Conservation (phyloP, 2,329 filamentous ascomycete species). For the Trichoderma gracile region DNA sequence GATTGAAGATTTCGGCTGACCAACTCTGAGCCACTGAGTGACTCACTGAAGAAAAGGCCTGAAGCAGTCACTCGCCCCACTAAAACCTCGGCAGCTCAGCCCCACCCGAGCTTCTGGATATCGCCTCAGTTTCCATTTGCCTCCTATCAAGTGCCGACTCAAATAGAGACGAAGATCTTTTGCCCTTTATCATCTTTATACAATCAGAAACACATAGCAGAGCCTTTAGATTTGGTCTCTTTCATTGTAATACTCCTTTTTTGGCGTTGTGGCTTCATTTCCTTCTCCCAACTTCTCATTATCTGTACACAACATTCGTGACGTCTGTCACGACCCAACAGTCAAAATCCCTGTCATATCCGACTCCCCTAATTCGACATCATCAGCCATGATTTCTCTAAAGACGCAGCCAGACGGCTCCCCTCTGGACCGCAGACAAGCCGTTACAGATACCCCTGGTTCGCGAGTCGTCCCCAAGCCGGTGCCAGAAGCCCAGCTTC, state of each 20-base stretch:
- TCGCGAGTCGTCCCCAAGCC: conserved; percentile 64
- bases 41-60: neutral
- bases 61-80: conserved; percentile 7
- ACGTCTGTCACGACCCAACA: neutral
- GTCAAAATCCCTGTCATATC: neutral
- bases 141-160: neutral
- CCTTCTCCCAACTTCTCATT: neutral
- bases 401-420: conserved; percentile 35
- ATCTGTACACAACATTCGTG: neutral
- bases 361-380: neutral
- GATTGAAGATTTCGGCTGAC: neutral
- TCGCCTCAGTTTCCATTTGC: neutral
- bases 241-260: neutral
- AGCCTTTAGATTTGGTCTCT: neutral
- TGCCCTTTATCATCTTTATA: neutral
- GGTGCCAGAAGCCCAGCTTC: conserved; percentile 61
- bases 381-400: conserved; percentile 43
- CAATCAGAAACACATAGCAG: neutral
- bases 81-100: neutral
- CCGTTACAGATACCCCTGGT: conserved; percentile 45
- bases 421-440: conserved; percentile 45
- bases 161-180: neutral
- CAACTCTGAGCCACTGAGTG: neutral
- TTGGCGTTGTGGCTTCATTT: conserved; percentile 17
- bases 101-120: conserved; percentile 4